Conservation (phyloP, 2,329 filamentous ascomycete genomes). For the Diplodia seriata region DNA sequence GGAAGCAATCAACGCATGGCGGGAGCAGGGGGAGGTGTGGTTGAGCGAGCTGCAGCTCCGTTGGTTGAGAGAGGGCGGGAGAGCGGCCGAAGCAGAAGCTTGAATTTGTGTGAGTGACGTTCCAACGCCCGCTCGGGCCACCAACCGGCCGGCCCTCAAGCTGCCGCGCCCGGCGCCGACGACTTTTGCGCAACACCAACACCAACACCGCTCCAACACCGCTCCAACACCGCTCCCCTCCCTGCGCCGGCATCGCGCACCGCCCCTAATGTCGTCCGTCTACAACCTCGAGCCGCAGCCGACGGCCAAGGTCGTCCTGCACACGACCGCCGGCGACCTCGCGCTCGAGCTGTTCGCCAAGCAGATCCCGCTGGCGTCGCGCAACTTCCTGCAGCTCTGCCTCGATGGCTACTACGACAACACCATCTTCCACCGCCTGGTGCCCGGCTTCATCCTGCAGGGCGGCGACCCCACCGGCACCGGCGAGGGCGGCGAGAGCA, state of each 20-base stretch:
- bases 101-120: conserved; percentile 35
- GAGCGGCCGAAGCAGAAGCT: neutral
- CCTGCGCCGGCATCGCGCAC: conserved; percentile 8
- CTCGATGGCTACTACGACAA: conserved; percentile 94
- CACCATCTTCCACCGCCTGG: conserved; percentile 91
- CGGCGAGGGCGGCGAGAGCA: conserved; percentile 88
- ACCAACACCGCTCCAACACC: neutral
- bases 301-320: conserved; percentile 87
- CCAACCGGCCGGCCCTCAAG: neutral
- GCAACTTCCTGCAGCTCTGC: conserved; percentile 95
- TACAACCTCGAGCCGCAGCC: conserved; percentile 96
- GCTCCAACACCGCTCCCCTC: neutral
- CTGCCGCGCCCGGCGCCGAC: neutral
- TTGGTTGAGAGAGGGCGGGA: neutral
- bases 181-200: neutral
- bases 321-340: conserved; percentile 89
- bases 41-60: neutral
- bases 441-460: conserved; percentile 91
- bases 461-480: conserved; percentile 94
- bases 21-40: neutral
- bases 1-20: conserved; percentile 25
- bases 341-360: conserved; percentile 93
- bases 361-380: conserved; percentile 87
- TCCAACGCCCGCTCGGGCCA: conserved; percentile 14
- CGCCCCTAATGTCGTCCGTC: conserved; percentile 75